These are phyloP conservation scores for Phyllostachys edulis DNA, from an alignment of 176 grass and related monocot species.

Conservation along the genomic window DNA sequence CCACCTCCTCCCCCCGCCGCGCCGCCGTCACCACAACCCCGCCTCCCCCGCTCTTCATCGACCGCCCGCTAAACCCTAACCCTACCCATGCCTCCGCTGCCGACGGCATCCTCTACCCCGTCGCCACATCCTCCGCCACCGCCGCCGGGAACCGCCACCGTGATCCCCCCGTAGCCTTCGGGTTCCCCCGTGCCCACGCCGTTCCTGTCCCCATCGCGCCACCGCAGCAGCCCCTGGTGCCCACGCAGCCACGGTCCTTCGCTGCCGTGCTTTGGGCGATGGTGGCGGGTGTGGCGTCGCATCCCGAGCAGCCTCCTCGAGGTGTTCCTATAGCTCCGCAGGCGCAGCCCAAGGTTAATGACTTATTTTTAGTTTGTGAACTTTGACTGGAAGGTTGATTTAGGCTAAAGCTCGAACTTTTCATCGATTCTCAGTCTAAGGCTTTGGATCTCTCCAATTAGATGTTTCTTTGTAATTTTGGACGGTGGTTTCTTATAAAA, in stretches of 20 bases:
- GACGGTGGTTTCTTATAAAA: neutral
- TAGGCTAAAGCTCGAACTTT: neutral
- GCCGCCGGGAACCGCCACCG: conserved; percentile 24
- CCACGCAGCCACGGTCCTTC: conserved; percentile 32
- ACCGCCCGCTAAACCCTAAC: conserved; percentile 46
- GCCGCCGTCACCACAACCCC: neutral
- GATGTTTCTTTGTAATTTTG: neutral
- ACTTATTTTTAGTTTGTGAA: neutral
- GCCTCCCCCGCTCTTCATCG: conserved; percentile 38
- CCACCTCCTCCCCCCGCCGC: conserved; percentile 28
- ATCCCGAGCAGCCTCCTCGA: conserved; percentile 34
- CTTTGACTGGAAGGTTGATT: neutral
- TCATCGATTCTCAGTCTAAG: neutral
- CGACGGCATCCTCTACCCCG: conserved; percentile 41
- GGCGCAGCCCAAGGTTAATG: conserved; percentile 53
- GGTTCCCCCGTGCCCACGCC: conserved; percentile 40
- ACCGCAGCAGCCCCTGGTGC: conserved; percentile 22
- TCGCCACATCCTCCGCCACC: neutral
- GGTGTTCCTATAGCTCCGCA: conserved; percentile 41
- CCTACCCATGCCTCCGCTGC: conserved; percentile 24
- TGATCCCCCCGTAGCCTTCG: neutral
- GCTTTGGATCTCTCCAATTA: neutral
- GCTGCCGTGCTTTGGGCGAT: conserved; percentile 21
- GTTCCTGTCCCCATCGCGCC: conserved; percentile 31
- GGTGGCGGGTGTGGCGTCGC: conserved; percentile 13